Evolutionary conservation across 1,284 basidiomycete genomes (phyloP), one percentile per base, ranked within the genome.

Genomic region (Agaricales sp.): DNA sequence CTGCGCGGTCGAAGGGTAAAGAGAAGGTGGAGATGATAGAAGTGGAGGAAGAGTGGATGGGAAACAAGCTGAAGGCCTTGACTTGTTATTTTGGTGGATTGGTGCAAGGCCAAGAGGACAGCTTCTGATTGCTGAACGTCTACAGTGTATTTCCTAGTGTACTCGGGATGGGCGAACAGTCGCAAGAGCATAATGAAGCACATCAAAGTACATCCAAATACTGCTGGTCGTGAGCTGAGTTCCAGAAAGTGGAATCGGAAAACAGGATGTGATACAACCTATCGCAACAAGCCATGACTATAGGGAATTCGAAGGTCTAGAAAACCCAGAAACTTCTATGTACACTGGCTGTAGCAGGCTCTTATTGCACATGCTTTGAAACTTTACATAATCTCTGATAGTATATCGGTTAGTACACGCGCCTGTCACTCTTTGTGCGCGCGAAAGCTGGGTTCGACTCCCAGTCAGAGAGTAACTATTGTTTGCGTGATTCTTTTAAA

Each of bases 1-100:
- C 38, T 2, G 44, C 50, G 14, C 47, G 43, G 13, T 47, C 41
- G 11, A 48, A 51, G 12, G 49, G 53, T 45, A 52, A 47, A 26
- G 43, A 56, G 46, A 57, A 59, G 14, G 58, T 61, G 43, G 78
- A 87, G 61, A 68, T 62, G 58, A 71, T 92, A 2, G 90, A 92
- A 59, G 73, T 93, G 8, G 90, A 94, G 60, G 90, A 93, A 61
- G 86, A 88, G 60, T 92, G 88, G 87, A 90, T 89, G 83, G 82
- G 85, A 1, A 68, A 67, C 14, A 92, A 92, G 64, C 67, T 93
- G 46, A 94, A 92, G 58, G 87, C 87, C 0, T 63, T 90, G 52
- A 88, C 85, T 1, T 89, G 85, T 63, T 89, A 89, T 61, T 88
- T 86, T 60, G 87, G 87, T 19, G 87, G 87, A 14, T 64, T 90